These are phyloP conservation scores for Candida buenavistaensis DNA, from an alignment of 1,139 yeast species.

Conservation along the genomic window DNA sequence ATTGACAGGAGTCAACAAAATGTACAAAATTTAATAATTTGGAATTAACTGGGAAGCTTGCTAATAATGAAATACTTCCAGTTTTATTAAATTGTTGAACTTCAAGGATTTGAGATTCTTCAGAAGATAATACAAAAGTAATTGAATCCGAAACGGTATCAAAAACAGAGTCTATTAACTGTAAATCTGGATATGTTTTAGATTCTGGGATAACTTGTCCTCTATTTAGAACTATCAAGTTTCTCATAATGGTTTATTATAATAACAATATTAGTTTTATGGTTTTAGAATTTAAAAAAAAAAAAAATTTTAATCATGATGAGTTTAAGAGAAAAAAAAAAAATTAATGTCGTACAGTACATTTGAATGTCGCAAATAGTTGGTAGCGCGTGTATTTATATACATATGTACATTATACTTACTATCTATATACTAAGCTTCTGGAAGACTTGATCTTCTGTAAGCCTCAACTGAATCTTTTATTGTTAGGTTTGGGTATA, in stretches of 20 bases:
- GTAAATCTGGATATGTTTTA: conserved; percentile 60
- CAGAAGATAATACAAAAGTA: conserved; percentile 64
- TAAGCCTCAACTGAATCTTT: conserved; percentile 39
- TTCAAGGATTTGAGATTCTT: conserved; percentile 55
- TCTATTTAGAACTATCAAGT: conserved; percentile 56
- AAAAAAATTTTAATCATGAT: too few relatives aligned
- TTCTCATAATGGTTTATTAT: conserved; percentile 43
- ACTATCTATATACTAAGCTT: background rate
- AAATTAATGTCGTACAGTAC: too few relatives aligned
- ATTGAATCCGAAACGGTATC: conserved; percentile 76
- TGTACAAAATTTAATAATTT: conserved; percentile 53
- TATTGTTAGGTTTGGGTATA: conserved; percentile 44
- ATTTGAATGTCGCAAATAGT: too few relatives aligned
- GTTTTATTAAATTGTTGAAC: conserved; percentile 56
- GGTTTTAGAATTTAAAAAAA: too few relatives aligned
- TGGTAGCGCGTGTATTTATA: background rate
- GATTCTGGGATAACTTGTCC: conserved; percentile 53
- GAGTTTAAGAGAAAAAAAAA: too few relatives aligned
- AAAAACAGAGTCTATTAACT: conserved; percentile 60
- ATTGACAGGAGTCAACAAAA: conserved; percentile 62
- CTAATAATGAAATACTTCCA: conserved; percentile 54
- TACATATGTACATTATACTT: background rate
- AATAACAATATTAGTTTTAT: too few relatives aligned
- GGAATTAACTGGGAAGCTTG: conserved; percentile 50
- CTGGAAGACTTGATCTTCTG: conserved; percentile 9